These are phyloP conservation scores for Cytidiella melzeri DNA, from an alignment of 768 basidiomycete species.

Conservation along the genomic window DNA sequence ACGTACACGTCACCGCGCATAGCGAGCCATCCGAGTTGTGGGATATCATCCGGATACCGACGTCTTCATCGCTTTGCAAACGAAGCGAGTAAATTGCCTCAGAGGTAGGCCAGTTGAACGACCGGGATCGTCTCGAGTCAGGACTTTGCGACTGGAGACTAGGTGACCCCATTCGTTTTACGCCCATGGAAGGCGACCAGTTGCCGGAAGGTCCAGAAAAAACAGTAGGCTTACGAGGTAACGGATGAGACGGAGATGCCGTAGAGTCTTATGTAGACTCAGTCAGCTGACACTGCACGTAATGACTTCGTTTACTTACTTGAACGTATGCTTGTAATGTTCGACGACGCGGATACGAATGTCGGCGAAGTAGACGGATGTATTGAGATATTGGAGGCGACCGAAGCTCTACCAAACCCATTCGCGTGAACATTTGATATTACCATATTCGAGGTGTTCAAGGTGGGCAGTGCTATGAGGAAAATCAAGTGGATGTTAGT, in stretches of 20 bases:
- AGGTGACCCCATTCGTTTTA: constrained; percentile 33
- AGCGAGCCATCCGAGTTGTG: constrained; percentile 49
- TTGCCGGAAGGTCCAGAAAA: constrained; percentile 18
- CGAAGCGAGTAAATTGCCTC: constrained; percentile 30
- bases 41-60: constrained; percentile 40
- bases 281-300: no score
- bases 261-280: not conserved
- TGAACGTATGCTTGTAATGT: no score
- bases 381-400: no score
- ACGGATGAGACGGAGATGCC: constrained; percentile 12
- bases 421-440: no score
- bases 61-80: constrained; percentile 39
- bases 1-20: constrained; percentile 56
- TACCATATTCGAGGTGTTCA: no score
- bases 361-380: no score
- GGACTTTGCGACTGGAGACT: constrained; percentile 3
- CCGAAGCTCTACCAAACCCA: no score
- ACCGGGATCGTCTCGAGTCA: constrained; percentile 25
- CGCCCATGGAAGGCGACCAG: constrained; percentile 23
- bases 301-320: no score
- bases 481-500: no score
- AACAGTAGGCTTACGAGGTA: constrained; percentile 27
- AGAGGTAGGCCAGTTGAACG: constrained; percentile 44
- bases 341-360: no score
- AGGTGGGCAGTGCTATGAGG: no score